Evolutionary conservation across 1,284 basidiomycete species (phyloP).

Genomic region (Microbotryum saponariae): DNA sequence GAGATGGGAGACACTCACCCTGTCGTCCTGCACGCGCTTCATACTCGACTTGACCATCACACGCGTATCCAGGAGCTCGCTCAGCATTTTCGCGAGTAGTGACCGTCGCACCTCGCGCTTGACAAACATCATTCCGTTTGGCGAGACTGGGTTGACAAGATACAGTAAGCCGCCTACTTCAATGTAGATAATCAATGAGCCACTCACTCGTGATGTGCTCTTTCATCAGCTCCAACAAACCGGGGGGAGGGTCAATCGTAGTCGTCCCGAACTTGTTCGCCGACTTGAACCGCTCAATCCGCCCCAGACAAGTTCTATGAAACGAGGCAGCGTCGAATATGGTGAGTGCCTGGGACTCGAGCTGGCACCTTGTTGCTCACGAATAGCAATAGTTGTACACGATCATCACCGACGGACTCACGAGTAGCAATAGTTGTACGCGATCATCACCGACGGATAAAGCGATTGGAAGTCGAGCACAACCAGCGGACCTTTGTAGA

Average conservation of each 20-base stretch:
- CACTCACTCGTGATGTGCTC: constrained; percentile 64
- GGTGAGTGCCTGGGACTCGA: background rate
- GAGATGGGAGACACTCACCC: constrained; percentile 46
- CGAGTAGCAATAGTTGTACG: constrained; percentile 87
- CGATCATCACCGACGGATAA: constrained; percentile 96
- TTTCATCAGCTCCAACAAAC: constrained; percentile 58
- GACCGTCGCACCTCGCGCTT: constrained; percentile 77
- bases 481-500: constrained; percentile 82
- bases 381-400: constrained; percentile 91
- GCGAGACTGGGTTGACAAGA: constrained; percentile 56
- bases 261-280: constrained; percentile 74
- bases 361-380: background rate
- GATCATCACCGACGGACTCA: constrained; percentile 83
- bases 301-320: constrained; percentile 79
- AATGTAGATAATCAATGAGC: constrained; percentile 1
- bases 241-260: constrained; percentile 63
- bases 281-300: constrained; percentile 73
- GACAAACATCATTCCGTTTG: constrained; percentile 91
- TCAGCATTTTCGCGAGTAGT: constrained; percentile 81
- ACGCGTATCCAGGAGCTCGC: constrained; percentile 86
- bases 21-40: constrained; percentile 69
- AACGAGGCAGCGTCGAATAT: background rate
- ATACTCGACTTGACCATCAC: constrained; percentile 96
- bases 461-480: constrained; percentile 94
- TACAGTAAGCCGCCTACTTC: constrained; percentile 10